Percentiles rank a stretch among this genome's conserved stretches.
Conservation (phyloP, 257 asterid genomes). For the Rubia yunnanensis region DNA sequence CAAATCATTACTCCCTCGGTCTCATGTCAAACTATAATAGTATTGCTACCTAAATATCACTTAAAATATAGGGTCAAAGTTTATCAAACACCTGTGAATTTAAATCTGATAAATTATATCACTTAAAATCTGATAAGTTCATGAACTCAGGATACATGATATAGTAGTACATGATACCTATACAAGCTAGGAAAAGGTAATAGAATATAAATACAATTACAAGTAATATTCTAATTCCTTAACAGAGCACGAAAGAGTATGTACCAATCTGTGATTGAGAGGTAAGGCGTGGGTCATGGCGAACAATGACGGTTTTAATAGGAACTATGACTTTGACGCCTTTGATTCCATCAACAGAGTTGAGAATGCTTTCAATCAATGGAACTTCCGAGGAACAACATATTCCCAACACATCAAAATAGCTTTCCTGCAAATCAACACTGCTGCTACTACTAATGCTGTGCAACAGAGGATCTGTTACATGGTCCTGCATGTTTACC, state of each 20-base stretch:
- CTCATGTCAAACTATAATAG: too few relatives aligned
- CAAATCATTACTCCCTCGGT: too few relatives aligned
- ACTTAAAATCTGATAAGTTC: too few relatives aligned
- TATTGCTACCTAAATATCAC: too few relatives aligned
- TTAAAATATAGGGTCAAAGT: not conserved
- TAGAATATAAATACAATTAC: too few relatives aligned
- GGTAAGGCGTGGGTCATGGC: not conserved
- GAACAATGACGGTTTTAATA: constrained; percentile 33
- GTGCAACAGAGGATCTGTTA: not conserved
- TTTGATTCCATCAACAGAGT: constrained; percentile 55
- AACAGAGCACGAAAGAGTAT: not conserved
- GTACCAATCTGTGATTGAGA: not conserved
- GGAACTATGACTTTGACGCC: constrained; percentile 58
- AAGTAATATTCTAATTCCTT: too few relatives aligned
- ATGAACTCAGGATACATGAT: too few relatives aligned
- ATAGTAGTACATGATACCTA: too few relatives aligned
- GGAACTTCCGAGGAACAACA: constrained; percentile 62
- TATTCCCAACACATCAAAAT: constrained; percentile 79
- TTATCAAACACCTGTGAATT: too few relatives aligned
- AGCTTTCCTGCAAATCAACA: constrained; percentile 41
- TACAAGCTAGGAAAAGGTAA: too few relatives aligned
- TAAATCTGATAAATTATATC: too few relatives aligned
- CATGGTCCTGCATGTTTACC: not conserved
- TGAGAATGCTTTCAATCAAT: constrained; percentile 42
- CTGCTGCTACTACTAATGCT: not conserved